phyloP scores from a whole-genome alignment of 768 basidiomycete genomes.

The Lenzites betulinus region DNA sequence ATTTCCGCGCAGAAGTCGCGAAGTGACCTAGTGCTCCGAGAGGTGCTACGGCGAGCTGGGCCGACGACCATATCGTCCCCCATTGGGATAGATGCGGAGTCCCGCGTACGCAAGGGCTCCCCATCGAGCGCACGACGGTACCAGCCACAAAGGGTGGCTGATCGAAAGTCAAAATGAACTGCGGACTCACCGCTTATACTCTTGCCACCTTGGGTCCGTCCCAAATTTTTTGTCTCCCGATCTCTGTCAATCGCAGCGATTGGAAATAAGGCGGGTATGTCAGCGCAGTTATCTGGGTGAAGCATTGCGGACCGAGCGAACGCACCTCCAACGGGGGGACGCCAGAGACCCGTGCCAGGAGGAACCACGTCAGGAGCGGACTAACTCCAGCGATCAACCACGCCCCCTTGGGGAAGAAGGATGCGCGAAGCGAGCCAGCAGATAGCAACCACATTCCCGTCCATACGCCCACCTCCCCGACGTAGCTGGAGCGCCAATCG shows the following conservation, averaged over 20 bases:
- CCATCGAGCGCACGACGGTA: not conserved
- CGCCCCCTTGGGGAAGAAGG: constrained; percentile 47
- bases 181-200: constrained; percentile 55
- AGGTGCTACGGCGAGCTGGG: not conserved
- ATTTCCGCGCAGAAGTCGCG: not conserved
- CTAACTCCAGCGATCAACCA: constrained; percentile 52
- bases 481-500: constrained; percentile 50
- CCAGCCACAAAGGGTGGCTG: not conserved
- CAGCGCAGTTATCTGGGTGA: not conserved
- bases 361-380: constrained; percentile 63
- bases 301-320: not conserved
- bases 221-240: constrained; percentile 57
- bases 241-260: constrained; percentile 27
- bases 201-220: constrained; percentile 53
- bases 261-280: too few species aligned
- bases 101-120: not conserved
- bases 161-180: not conserved
- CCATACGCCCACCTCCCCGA: constrained; percentile 74
- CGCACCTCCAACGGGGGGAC: constrained; percentile 68
- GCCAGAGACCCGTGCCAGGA: constrained; percentile 64
- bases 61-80: not conserved
- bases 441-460: constrained; percentile 64
- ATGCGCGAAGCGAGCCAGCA: constrained; percentile 46
- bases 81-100: not conserved
- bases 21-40: not conserved